phyloP scores from a whole-genome alignment of 305 asterid species.

The Fraxinus sp. region DNA sequence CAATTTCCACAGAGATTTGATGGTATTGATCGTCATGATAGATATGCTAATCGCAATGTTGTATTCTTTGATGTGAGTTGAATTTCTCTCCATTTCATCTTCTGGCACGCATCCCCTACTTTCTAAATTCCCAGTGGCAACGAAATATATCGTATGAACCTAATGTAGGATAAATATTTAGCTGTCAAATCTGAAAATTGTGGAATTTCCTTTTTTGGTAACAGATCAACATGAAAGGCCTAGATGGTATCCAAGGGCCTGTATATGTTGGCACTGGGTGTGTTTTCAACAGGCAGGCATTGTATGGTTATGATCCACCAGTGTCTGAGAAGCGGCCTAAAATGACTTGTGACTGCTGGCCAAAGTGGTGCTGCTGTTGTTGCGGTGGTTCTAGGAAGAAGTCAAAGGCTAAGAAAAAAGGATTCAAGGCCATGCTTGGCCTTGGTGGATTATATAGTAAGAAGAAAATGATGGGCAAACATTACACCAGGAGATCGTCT shows the following conservation, averaged over 20 bases:
- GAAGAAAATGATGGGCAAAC: constrained; percentile 66
- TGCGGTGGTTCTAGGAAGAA: constrained; percentile 37
- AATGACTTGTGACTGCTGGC: no score
- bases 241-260: no score
- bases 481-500: constrained; percentile 52
- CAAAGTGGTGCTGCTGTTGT: no score
- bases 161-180: background rate
- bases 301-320: no score
- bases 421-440: constrained; percentile 53
- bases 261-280: no score
- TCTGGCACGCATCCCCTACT: background rate
- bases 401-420: constrained; percentile 55
- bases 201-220: no score
- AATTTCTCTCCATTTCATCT: background rate
- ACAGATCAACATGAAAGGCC: no score
- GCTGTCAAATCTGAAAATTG: no score
- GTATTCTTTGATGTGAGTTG: constrained; percentile 76
- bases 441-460: constrained; percentile 45
- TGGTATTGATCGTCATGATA: constrained; percentile 78
- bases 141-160: background rate
- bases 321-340: no score
- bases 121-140: background rate
- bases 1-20: constrained; percentile 84
- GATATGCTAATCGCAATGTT: constrained; percentile 79
- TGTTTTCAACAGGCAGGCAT: no score